Evolutionary conservation across 768 basidiomycete genomes (phyloP).

Genomic region (Exsudoporus frostii): DNA sequence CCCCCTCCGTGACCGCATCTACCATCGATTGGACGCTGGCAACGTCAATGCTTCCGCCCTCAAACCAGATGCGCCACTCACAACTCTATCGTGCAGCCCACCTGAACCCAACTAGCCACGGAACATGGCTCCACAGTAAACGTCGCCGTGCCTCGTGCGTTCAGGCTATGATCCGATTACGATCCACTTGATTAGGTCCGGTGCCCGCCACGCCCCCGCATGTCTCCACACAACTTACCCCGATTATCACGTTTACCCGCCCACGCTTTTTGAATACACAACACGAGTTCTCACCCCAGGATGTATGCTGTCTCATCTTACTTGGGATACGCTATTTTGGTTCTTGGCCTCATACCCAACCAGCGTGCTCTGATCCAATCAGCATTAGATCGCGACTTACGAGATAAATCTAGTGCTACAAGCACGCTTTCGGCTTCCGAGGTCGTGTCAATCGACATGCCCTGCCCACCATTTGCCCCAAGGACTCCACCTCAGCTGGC

Average conservation of each 20-base stretch:
- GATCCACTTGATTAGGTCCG: conserved; percentile 8
- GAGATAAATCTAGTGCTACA: too few species aligned
- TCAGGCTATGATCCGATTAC: not conserved
- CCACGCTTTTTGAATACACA: too few species aligned
- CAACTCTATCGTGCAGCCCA: conserved; percentile 5
- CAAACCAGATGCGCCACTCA: not conserved
- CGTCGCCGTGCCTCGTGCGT: not conserved
- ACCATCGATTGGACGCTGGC: conserved; percentile 3
- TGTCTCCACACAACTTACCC: not conserved
- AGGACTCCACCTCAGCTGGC: not conserved
- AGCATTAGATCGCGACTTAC: not conserved
- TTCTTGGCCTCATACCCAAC: not conserved
- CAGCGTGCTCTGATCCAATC: too few species aligned
- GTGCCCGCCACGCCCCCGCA: not conserved
- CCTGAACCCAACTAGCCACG: not conserved
- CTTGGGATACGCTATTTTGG: not conserved
- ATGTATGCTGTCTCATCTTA: not conserved
- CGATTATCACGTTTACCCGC: not conserved
- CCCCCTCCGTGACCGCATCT: conserved; percentile 1
- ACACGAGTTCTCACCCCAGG: not conserved
- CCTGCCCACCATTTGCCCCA: not conserved
- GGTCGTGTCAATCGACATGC: not conserved
- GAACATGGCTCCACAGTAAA: conserved; percentile 1
- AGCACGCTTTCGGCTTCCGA: not conserved
- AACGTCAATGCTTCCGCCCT: not conserved